These are phyloP conservation scores for Macrolepiota fuliginosa DNA, from an alignment of 768 basidiomycete species.

Conservation along the genomic window DNA sequence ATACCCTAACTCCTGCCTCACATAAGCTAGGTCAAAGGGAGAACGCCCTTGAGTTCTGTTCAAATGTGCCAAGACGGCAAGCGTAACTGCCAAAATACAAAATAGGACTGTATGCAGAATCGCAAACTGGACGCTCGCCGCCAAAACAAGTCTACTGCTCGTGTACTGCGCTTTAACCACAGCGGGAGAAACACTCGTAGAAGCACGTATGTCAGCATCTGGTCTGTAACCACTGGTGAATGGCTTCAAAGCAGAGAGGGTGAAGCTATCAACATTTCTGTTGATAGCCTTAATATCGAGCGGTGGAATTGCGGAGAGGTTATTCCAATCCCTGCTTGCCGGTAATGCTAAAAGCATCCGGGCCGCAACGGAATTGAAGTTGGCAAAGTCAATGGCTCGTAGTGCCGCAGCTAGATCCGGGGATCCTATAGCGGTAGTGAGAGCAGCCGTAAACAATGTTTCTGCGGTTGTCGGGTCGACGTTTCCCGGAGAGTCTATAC, in stretches of 20 bases:
- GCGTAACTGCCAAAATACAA: background rate
- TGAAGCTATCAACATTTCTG: background rate
- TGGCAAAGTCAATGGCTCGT: background rate
- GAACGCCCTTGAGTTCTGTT: background rate
- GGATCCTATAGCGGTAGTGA: background rate
- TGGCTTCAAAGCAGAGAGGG: conserved; percentile 6
- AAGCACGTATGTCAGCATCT: background rate
- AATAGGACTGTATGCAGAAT: background rate
- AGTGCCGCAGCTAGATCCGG: background rate
- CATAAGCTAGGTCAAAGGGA: background rate
- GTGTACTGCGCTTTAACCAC: background rate
- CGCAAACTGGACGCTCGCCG: too few species aligned
- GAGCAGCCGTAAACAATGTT: background rate
- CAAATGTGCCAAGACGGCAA: background rate
- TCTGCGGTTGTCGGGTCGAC: background rate
- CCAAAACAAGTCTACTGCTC: background rate
- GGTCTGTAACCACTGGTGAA: background rate
- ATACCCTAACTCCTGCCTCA: too few species aligned
- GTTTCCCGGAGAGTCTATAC: background rate
- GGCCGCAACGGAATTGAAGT: background rate
- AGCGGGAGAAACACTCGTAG: background rate
- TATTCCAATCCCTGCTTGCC: background rate
- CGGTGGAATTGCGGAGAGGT: background rate
- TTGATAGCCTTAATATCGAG: background rate
- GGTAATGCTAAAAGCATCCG: background rate